phyloP scores from a whole-genome alignment of 2,329 filamentous ascomycete genomes.

The Tolypocladium capitatum region DNA sequence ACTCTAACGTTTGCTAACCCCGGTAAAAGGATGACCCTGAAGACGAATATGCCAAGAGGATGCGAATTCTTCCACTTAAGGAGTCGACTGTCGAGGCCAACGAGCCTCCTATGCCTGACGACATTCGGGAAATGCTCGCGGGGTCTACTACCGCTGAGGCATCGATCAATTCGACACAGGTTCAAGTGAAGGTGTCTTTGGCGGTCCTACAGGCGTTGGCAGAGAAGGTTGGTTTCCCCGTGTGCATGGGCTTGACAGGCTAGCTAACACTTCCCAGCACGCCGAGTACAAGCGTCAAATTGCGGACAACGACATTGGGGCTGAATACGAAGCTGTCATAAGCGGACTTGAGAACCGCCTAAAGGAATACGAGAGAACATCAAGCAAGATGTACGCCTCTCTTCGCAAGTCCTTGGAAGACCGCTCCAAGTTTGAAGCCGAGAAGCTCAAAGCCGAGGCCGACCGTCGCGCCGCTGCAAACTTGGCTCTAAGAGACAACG shows the following conservation, averaged over 20 bases:
- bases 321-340: constrained; percentile 27
- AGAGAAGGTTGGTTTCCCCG: constrained; percentile 18
- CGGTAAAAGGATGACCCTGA: constrained; percentile 19
- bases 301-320: constrained; percentile 18
- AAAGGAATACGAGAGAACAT: constrained; percentile 30
- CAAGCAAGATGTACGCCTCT: constrained; percentile 29
- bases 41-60: constrained; percentile 14
- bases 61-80: constrained; percentile 12
- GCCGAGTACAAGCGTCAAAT: constrained; percentile 16
- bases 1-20: constrained; percentile 1
- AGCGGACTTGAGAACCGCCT: constrained; percentile 30
- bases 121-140: constrained; percentile 17
- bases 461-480: constrained; percentile 15
- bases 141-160: constrained; percentile 6
- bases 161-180: constrained; percentile 7
- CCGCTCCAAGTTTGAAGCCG: constrained; percentile 31
- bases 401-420: constrained; percentile 39
- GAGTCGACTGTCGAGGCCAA: constrained; percentile 10
- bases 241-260: neutral
- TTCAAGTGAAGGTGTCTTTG: constrained; percentile 16
- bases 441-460: constrained; percentile 27
- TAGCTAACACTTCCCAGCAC: constrained; percentile 12
- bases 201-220: constrained; percentile 24
- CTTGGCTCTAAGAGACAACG: constrained; percentile 18
- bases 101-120: constrained; percentile 18